Base-by-base conservation (phyloP, 2,329 filamentous ascomycete genomes). In the Penicillium palitans region DNA sequence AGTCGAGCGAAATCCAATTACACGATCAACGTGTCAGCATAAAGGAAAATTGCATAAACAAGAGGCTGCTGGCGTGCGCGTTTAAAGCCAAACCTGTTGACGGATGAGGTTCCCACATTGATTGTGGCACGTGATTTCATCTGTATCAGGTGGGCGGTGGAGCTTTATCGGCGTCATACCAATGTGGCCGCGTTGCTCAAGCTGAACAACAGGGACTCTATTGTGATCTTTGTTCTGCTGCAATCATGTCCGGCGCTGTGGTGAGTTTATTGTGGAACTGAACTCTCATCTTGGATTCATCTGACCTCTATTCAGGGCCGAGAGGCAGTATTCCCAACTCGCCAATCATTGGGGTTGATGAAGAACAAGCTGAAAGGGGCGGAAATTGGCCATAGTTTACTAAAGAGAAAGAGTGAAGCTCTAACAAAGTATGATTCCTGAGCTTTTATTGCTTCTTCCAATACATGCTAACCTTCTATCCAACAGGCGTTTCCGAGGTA, bases 371-470 rank as follows among this genome's bases (percentile, higher is more conserved):
- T 99, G 73, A 98, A 98, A 83, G 93, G 90, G 62, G 90, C 90
- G 56, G 89, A 93, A 76, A 91, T 87, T 46, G 95, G 95, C 49
- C 93, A 99, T 80, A 96, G 90, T 76, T 81, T 99, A 74, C 81
- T 99, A 63, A 99, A 99, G 83, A 85, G 95, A 72, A 99, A 99
- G 83, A 97, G 93, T 76, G 95, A 99, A 79, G 95, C 95, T 68
- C 82, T 99, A 63, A 99, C 95, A 66, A 99, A 99, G 91, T 96
- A 83, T 55, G 84, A 76, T 24, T 50, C 9, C n/a, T 55, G 1
- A 29, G 17, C 2, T 37, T 1, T 13, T 19, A 6, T 15, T 27
- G 9, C 4, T 25, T 13, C 27, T 25, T 37, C n/a, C 21, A 58
- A 41, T 48, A 4, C 27, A 47, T 60, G 52, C 67, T 72, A 58